These are phyloP conservation scores for Phaseolus coccineus DNA, from an alignment of 331 rosid species.

Conservation along the genomic window DNA sequence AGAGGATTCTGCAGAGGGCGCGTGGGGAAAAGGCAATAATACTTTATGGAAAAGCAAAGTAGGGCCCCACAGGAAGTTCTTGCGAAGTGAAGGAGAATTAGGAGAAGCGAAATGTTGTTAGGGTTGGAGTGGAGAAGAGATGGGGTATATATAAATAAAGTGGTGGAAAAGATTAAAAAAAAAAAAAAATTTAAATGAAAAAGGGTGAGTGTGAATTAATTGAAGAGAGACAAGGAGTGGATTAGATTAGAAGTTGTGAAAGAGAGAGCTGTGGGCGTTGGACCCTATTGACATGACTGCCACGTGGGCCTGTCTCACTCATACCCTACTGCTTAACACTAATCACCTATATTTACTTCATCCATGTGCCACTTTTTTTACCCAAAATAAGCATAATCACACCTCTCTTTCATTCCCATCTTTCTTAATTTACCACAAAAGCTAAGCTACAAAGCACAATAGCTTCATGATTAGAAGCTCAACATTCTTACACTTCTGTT, in stretches of 20 bases:
- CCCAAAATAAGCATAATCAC: too few species aligned
- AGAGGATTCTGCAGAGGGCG: not conserved
- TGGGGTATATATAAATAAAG: slow-evolving; percentile 50
- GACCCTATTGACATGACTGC: slow-evolving; percentile 72
- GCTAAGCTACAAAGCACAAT: not conserved
- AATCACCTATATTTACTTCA: not conserved
- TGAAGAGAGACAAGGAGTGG: slow-evolving; percentile 52
- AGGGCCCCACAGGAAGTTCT: not conserved
- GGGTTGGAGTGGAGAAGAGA: slow-evolving; percentile 28
- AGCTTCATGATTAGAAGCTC: not conserved
- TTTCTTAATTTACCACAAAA: not conserved
- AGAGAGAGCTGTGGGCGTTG: slow-evolving; percentile 57
- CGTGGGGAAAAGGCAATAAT: not conserved
- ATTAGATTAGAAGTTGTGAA: not conserved
- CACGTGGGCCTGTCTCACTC: slow-evolving; percentile 73
- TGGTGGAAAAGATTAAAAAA: not conserved
- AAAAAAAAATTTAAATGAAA: not conserved
- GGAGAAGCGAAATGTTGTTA: slow-evolving; percentile 12
- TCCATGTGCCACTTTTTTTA: too few species aligned
- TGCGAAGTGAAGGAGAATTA: not conserved
- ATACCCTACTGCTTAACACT: not conserved
- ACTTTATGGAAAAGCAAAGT: not conserved
- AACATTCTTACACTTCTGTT: slow-evolving; percentile 34
- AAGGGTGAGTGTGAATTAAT: slow-evolving; percentile 52
- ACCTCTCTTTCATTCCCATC: too few species aligned